Base-by-base conservation (phyloP, 1,139 yeast genomes). In the Debaryomycetaceae sp. region DNA sequence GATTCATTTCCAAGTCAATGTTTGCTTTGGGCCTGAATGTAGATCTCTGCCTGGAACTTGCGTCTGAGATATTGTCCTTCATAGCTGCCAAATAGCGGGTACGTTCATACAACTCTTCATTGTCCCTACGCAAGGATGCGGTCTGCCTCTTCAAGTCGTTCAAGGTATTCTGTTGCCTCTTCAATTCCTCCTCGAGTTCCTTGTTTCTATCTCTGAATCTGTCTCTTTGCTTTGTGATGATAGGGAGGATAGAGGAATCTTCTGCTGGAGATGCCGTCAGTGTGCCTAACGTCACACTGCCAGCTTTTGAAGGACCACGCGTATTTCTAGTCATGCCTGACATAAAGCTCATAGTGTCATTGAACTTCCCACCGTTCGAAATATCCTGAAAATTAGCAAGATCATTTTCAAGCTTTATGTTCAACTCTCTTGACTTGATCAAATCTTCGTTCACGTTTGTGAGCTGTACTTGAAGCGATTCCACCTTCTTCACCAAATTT, bases 181-280 rank as follows among this genome's bases (percentile, higher is more conserved):
- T 82, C 40, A 84, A 60, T 55, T 89, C 96, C 44, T 86, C 87
- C 60, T 93, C 98, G 42, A 93, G 73, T 58, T 89, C 97, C 45
- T 78, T 79, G 56, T 86, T 89, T 46, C 91, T 77, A 29, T 81
- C 79, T 55, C 95, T 81, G 72, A 91, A 90, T 51, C 98, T 73
- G 62, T 93, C 98, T 62, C 99, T 80, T 66, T 93, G 99, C 57
- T 93, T 91, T 22, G 97, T 90, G 31, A 93, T 82, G 43, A 93
- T 89, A 0, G 96, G 96, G 40, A 93, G 67, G 37, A 93, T 84
- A 0, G 89, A 77, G 6, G 71, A 60, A 37, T 76, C 68, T 42
- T 66, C 74, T 11, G 58, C 54, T 11, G 42, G 58, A 36, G 41
- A 56, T 24, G 42, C 44, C 45, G 22, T 48, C n/a, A 66, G 63